Evolutionary conservation across 495 filamentous ascomycete genomes (phyloP).

Genomic region (Neurospora sp.): DNA sequence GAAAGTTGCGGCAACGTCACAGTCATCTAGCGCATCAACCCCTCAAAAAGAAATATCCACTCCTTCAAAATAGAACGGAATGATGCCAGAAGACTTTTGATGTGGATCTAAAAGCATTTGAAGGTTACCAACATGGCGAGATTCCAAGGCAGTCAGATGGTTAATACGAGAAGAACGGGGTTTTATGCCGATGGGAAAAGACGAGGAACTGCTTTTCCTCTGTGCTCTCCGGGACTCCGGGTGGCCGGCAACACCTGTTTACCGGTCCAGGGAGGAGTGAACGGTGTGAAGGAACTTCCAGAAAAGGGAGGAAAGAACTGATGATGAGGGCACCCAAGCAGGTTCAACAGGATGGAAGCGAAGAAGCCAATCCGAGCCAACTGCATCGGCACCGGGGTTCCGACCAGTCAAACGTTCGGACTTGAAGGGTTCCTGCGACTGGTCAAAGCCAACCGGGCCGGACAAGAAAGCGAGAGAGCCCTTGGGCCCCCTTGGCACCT

Average conservation of each 20-base stretch:
- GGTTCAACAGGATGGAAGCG: background rate
- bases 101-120: background rate
- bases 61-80: background rate
- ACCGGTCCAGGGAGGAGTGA: background rate
- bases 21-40: background rate
- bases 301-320: background rate
- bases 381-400: background rate
- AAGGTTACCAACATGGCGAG: background rate
- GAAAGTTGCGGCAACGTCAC: background rate
- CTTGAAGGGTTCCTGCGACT: background rate
- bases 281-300: background rate
- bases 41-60: background rate
- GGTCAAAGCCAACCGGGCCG: background rate
- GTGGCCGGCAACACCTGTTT: background rate
- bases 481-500: background rate
- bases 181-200: background rate
- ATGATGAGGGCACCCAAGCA: background rate
- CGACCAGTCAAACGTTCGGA: background rate
- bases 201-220: background rate
- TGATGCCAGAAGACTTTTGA: background rate
- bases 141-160: background rate
- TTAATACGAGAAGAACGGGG: background rate
- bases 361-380: background rate
- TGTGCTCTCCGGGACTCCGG: background rate
- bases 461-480: background rate